A percentile compares a stretch with the other conserved stretches of the same genome.
Evolutionary conservation across 192 early-diverging fungal genomes (phyloP).

Genomic region (Thamnidium elegans): DNA sequence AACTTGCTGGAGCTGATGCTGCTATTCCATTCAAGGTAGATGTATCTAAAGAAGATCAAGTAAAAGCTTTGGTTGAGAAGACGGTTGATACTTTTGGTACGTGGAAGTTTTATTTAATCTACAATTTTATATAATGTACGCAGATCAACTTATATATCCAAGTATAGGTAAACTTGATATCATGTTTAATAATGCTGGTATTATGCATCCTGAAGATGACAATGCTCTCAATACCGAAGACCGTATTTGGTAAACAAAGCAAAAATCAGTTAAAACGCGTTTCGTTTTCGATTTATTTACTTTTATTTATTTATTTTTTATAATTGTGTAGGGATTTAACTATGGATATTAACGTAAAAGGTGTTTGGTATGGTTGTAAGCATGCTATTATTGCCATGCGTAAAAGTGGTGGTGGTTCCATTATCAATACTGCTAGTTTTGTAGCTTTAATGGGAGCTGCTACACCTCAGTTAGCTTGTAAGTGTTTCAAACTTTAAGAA

Average conservation of each 20-base stretch:
- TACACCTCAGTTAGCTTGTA: constrained; percentile 81
- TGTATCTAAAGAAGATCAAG: constrained; percentile 70
- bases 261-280: constrained; percentile 14
- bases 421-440: constrained; percentile 86
- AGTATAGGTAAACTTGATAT: constrained; percentile 68
- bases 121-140: too few species aligned
- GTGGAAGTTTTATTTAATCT: background rate
- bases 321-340: constrained; percentile 51
- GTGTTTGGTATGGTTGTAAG: constrained; percentile 87
- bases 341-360: constrained; percentile 85
- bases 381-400: constrained; percentile 76
- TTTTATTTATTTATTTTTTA: background rate
- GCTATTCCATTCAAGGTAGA: constrained; percentile 67
- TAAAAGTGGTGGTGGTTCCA: constrained; percentile 67
- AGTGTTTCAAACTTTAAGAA: constrained; percentile 22
- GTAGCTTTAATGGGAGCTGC: constrained; percentile 77
- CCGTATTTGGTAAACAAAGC: constrained; percentile 72
- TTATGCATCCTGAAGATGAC: constrained; percentile 80
- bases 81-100: constrained; percentile 70
- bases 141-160: background rate
- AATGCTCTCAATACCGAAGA: constrained; percentile 75
- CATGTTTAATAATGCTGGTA: constrained; percentile 87
- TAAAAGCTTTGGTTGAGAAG: constrained; percentile 61
- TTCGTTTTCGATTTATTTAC: background rate
- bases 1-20: constrained; percentile 38